phyloP scores from a whole-genome alignment of 2,329 filamentous ascomycete species.

The Nothophaeocryptopus gaeumannii region DNA sequence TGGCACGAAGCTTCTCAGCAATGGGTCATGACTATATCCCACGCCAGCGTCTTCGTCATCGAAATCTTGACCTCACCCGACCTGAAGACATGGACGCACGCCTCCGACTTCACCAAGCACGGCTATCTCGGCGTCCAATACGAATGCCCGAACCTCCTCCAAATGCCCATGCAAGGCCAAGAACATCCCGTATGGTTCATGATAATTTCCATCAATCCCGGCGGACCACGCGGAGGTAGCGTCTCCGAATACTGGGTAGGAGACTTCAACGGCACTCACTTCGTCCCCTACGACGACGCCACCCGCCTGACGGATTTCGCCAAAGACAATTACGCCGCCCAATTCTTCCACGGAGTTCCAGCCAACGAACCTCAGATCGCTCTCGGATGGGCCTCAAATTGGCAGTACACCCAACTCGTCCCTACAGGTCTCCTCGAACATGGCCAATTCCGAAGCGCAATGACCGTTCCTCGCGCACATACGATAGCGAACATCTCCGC shows the following conservation, averaged over 20 bases:
- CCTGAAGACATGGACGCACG: slow-evolving; percentile 57
- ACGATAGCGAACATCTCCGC: slow-evolving; percentile 53
- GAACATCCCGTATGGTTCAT: slow-evolving; percentile 47
- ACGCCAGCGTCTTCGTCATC: slow-evolving; percentile 53
- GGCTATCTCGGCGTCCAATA: slow-evolving; percentile 57
- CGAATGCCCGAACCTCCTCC: slow-evolving; percentile 62
- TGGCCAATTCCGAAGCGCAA: slow-evolving; percentile 48
- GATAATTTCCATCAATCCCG: slow-evolving; percentile 56
- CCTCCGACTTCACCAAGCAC: slow-evolving; percentile 57
- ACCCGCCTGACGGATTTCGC: slow-evolving; percentile 33
- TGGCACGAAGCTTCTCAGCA: slow-evolving; percentile 50
- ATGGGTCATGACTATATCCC: slow-evolving; percentile 60
- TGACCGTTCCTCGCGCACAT: slow-evolving; percentile 53
- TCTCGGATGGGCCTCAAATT: slow-evolving; percentile 59
- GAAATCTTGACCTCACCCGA: slow-evolving; percentile 62
- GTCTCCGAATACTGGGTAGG: slow-evolving; percentile 58
- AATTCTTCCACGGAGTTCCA: slow-evolving; percentile 53
- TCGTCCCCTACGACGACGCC: slow-evolving; percentile 44
- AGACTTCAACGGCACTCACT: slow-evolving; percentile 64
- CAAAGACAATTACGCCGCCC: slow-evolving; percentile 55
- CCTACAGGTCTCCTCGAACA: slow-evolving; percentile 54
- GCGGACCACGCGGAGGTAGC: slow-evolving; percentile 56
- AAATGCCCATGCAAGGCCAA: slow-evolving; percentile 49
- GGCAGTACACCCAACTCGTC: slow-evolving; percentile 55
- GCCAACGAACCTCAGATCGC: slow-evolving; percentile 44